Evolutionary conservation across 2,329 filamentous ascomycete genomes (phyloP), one percentile per base, ranked within the genome.

Genomic region (Fusarium luffae): DNA sequence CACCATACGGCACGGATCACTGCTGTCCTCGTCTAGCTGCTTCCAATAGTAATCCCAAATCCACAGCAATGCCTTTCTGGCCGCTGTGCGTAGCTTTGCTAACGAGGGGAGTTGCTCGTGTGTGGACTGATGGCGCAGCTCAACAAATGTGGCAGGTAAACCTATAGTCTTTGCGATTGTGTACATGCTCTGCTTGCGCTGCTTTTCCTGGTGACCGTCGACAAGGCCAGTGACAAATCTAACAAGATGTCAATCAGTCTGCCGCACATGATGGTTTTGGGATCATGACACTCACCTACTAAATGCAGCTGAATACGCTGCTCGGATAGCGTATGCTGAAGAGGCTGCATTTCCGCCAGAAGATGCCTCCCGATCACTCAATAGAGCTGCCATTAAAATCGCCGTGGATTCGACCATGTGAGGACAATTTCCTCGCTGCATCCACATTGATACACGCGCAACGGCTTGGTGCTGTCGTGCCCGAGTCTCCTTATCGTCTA

Each of bases 21-120:
- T 54, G 14, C 44, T 41, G 28, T 76, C 75, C 7, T 78, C 76
- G 3, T 76, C 71, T 21, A 89, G 77, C 44, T 85, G 81, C 74
- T 79, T 81, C 94, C 94, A 98, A 82, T 97, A 98, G 78, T 93
- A 93, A 55, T 90, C 86, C 93, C 93, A 97, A 54, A 98, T 89
- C 94, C 94, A 98, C 46, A 85, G 83, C 66, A 98, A 83, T 2
- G 92, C 93, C 73, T 91, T 88, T 68, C 85, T 82, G 2, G 91
- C 88, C 3, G 92, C 92, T 37, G 85, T 85, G 54, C 93, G 88
- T 66, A 98, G 83, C 68, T 93, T 89, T 13, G 87, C 85, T 55
- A 97, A 83, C 2, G 90, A 90, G 0, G 94, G 94, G 59, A 97
- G 83, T 77, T 94, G 92, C 79, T 97, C 93, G 78, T 98, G 94